Conservation (phyloP, 2,329 filamentous ascomycete species). For the Nothophoma quercina region DNA sequence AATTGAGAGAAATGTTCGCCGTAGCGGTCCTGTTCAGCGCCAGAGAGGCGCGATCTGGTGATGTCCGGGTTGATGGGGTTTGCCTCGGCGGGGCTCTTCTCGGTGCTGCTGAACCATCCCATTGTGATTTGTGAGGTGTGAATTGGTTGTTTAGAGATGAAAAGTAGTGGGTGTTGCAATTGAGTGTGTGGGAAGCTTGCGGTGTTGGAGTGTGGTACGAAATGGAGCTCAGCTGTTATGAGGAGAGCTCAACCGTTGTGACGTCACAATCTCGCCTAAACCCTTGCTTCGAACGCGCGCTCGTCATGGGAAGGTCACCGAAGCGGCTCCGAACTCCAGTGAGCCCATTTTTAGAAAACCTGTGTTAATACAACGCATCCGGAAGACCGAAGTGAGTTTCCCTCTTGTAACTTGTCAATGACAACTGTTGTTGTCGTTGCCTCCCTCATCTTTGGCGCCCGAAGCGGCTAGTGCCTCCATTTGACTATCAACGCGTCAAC, state of each 20-base stretch:
- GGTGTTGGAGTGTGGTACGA: constrained; percentile 1
- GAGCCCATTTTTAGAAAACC: no score
- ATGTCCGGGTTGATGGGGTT: constrained; percentile 35
- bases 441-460: not conserved
- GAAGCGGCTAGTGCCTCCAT: not conserved
- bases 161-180: not conserved
- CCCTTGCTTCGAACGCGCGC: constrained; percentile 13
- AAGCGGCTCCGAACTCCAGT: not conserved
- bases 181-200: not conserved
- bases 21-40: constrained; percentile 45
- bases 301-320: constrained; percentile 16
- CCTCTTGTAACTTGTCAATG: no score
- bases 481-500: not conserved
- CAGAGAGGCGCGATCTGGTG: constrained; percentile 36
- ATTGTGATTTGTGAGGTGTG: constrained; percentile 25
- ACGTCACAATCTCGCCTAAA: constrained; percentile 17
- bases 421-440: not conserved
- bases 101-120: constrained; percentile 36
- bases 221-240: constrained; percentile 11
- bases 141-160: not conserved
- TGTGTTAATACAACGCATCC: no score
- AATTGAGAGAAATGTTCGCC: constrained; percentile 37
- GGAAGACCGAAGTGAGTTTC: no score
- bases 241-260: constrained; percentile 3
- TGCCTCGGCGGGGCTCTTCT: constrained; percentile 27